Conservation (phyloP, 495 filamentous ascomycete species). For the Penicillium paradoxum region DNA sequence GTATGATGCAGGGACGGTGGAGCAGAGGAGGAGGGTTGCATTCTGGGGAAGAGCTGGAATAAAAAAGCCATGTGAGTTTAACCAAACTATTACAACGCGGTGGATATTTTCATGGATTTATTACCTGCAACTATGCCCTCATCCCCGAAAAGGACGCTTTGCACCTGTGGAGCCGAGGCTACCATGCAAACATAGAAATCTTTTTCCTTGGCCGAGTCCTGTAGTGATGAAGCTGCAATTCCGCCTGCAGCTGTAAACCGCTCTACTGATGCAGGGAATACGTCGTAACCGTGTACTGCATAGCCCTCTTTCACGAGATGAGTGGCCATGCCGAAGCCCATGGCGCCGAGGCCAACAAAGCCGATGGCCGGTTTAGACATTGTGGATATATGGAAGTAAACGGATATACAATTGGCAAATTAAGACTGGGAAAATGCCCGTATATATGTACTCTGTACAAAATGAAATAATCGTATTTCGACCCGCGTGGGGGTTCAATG, state of each 20-base stretch:
- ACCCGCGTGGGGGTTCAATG: conserved; percentile 7
- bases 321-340: conserved; percentile 85
- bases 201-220: conserved; percentile 57
- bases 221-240: conserved; percentile 53
- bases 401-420: not conserved
- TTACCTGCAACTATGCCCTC: conserved; percentile 48
- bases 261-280: conserved; percentile 67
- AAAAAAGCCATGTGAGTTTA: not conserved
- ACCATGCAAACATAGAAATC: conserved; percentile 73
- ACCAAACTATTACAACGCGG: not conserved
- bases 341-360: conserved; percentile 82
- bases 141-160: conserved; percentile 59
- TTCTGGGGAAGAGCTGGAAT: conserved; percentile 46
- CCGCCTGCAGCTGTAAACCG: conserved; percentile 65
- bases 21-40: conserved; percentile 65
- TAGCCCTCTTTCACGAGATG: conserved; percentile 67
- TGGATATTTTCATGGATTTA: not conserved
- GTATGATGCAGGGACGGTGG: conserved; percentile 67
- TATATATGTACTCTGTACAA: not conserved
- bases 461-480: not conserved
- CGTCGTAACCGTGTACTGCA: conserved; percentile 68
- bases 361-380: conserved; percentile 52
- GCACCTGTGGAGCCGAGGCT: conserved; percentile 65
- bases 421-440: not conserved
- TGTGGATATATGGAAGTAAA: not conserved